Conservation (phyloP, 768 basidiomycete genomes). For the Rhodotorula paludigena region DNA sequence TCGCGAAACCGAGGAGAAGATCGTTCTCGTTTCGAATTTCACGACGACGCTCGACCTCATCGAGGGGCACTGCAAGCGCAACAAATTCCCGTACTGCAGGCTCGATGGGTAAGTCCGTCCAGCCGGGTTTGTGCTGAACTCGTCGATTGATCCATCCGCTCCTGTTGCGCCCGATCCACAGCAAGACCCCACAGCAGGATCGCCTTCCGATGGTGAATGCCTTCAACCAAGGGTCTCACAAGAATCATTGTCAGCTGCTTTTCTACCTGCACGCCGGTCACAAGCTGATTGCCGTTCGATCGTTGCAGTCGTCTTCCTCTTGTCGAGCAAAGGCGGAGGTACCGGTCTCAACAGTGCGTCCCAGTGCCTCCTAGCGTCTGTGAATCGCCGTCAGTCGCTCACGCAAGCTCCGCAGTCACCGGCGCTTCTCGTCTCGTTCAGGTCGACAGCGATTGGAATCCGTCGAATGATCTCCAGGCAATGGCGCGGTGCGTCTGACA, state of each 20-base stretch:
- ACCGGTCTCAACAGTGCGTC: conserved; percentile 72
- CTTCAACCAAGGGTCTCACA: conserved; percentile 75
- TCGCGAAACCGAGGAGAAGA: conserved; percentile 69
- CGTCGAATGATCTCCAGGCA: conserved; percentile 80
- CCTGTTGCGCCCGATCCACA: neutral
- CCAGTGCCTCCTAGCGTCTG: conserved; percentile 37
- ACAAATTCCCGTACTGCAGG: conserved; percentile 70
- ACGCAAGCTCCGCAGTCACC: conserved; percentile 51
- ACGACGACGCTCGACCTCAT: conserved; percentile 89
- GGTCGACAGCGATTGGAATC: conserved; percentile 91
- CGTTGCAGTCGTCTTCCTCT: conserved; percentile 70
- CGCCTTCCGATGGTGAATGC: conserved; percentile 79
- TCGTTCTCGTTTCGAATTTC: conserved; percentile 86
- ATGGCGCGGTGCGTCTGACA: conserved; percentile 65
- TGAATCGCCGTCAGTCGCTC: too few species aligned
- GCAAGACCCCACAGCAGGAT: conserved; percentile 51
- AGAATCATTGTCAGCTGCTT: conserved; percentile 57
- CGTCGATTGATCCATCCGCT: neutral
- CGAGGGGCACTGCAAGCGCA: conserved; percentile 74
- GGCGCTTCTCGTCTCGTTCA: conserved; percentile 83
- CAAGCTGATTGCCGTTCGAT: neutral
- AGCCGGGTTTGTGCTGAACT: too few species aligned
- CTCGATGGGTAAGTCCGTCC: conserved; percentile 67
- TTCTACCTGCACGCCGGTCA: conserved; percentile 1
- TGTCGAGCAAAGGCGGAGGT: conserved; percentile 93